Evolutionary conservation across 305 asterid species (phyloP).

Genomic region (Fraxinus baroniana): DNA sequence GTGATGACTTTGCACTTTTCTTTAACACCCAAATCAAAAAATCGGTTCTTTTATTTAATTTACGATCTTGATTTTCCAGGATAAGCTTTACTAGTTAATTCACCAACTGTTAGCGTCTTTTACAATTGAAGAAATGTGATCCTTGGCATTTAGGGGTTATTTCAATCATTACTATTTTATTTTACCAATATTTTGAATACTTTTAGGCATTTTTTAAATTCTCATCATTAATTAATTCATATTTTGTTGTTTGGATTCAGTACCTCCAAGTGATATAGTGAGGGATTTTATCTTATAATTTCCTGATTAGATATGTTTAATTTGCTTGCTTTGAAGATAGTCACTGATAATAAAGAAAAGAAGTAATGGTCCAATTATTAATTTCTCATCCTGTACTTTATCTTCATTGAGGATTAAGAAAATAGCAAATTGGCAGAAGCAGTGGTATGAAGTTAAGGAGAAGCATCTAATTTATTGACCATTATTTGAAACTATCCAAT

Average conservation of each 20-base stretch:
- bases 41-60: neutral
- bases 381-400: neutral
- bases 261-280: neutral
- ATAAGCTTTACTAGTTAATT: neutral
- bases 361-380: neutral
- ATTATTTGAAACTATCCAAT: neutral
- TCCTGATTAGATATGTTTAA: neutral
- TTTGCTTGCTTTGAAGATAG: slow-evolving; percentile 3
- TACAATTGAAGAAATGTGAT: neutral
- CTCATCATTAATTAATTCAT: neutral
- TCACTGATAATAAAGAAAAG: neutral
- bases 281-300: neutral
- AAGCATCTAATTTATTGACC: neutral
- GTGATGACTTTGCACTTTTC: neutral
- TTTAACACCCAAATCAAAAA: neutral
- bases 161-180: neutral
- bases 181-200: neutral
- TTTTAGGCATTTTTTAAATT: neutral
- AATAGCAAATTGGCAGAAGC: neutral
- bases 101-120: neutral
- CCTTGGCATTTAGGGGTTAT: neutral
- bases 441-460: neutral
- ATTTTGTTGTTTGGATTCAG: neutral
- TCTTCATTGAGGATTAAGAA: neutral
- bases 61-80: neutral